Evolutionary conservation across 768 basidiomycete genomes (phyloP).

Genomic region (Rhodotorula babjevae): DNA sequence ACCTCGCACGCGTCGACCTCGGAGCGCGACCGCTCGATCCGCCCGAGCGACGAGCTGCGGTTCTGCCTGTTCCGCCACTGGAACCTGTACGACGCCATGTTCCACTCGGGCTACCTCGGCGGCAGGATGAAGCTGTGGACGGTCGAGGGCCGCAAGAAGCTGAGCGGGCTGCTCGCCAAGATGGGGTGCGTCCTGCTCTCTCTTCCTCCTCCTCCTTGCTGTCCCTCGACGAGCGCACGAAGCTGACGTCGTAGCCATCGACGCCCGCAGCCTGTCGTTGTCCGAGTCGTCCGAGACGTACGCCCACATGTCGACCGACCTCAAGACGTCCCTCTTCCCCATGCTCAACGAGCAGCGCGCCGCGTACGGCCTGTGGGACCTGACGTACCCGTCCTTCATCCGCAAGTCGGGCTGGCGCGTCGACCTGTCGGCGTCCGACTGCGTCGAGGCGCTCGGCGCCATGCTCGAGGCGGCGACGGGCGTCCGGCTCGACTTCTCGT

Average conservation of each 20-base stretch:
- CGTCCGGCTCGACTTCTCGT: slow-evolving; percentile 83
- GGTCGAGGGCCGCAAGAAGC: slow-evolving; percentile 78
- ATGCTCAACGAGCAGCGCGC: slow-evolving; percentile 87
- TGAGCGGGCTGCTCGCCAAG: slow-evolving; percentile 89
- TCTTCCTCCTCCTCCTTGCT: not conserved
- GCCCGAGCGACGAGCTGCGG: slow-evolving; percentile 79
- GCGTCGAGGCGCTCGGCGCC: slow-evolving; percentile 80
- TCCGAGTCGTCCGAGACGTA: slow-evolving; percentile 90
- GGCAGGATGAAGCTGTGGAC: slow-evolving; percentile 95
- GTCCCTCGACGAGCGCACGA: not conserved
- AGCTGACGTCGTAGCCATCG: not conserved
- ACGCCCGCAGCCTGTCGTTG: slow-evolving; percentile 71
- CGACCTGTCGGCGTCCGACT: slow-evolving; percentile 86
- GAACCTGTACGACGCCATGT: slow-evolving; percentile 97
- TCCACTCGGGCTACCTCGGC: slow-evolving; percentile 92
- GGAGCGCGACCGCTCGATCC: slow-evolving; percentile 70
- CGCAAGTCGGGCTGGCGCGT: slow-evolving; percentile 85
- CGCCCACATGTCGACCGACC: slow-evolving; percentile 91
- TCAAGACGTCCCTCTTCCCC: slow-evolving; percentile 70
- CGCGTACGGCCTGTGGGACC: slow-evolving; percentile 88
- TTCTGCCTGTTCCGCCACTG: slow-evolving; percentile 96
- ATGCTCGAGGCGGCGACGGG: slow-evolving; percentile 87
- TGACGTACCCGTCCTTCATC: slow-evolving; percentile 88
- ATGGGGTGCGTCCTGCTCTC: slow-evolving; percentile 68
- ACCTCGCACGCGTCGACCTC: slow-evolving; percentile 39